Base-by-base conservation (phyloP, 805 yeast genomes). In the Yarrowia yakushimensis region DNA sequence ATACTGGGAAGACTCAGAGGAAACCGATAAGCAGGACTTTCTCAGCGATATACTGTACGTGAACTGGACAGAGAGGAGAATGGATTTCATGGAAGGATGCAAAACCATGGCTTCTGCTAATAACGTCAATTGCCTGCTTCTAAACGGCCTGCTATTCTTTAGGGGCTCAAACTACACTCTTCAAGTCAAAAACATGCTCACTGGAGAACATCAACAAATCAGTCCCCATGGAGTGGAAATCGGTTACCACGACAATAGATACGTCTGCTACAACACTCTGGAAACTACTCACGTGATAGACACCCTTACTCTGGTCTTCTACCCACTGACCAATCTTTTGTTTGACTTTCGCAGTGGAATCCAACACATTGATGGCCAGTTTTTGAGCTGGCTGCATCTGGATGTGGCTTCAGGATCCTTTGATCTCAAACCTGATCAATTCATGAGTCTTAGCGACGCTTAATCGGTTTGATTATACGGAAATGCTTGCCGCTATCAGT, bases 1-100 rank as follows among this genome's bases (percentile, higher is more conserved):
- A n/a, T 12, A 31, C 39, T 48, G 55, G 55, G 55, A 48, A 33
- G 55, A 48, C 39, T 48, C 55, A 2, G 55, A 48, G 15, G 55
- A 48, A n/a, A 33, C 39, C 9, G 55, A 48, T 20, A 48, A 48
- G 11, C 30, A 8, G 39, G 55, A 48, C 28, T 48, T 48, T 31
- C 28, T 48, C 7, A 31, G 39, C 5, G 55, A 48, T 18, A 9
- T 48, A 3, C n/a, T 48, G 10, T 48, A 31, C 13, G 55, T 48
- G 8, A 22, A 48, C 30, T 48, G 55, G 55, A 28, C 18, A 15
- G 52, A 45, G n/a, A n/a, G 13, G 5, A 28, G 13, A 18, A 30
- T 45, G 52, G 20, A 28, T 13, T 2, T 6, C 2, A 0, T 45
- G 27, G 52, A 45, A 13, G 30, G 30, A 18, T 45, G 52, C 9